Base-by-base conservation (phyloP, 345 rosid species). In the Sisymbrium irio region DNA sequence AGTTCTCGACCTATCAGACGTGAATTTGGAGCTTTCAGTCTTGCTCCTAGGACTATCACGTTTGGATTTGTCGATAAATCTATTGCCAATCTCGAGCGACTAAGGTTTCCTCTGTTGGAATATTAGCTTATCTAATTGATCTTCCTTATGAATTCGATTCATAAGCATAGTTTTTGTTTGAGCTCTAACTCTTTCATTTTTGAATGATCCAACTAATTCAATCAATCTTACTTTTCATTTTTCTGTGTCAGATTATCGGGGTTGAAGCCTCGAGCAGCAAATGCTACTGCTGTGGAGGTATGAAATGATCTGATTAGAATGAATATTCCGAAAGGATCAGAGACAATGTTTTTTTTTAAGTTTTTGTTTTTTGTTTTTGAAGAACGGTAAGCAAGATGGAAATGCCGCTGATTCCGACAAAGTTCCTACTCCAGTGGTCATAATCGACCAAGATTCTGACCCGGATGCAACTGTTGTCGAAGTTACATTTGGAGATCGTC, bases 401-500 rank as follows among this genome's bases (percentile, higher is more conserved):
- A 85, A 77, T 80, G 69, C 68, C 3, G 80, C 73, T 44, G 93
- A 86, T 33, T 81, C 87, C 4, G 97, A 89, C 39, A 74, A 75
- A 28, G 75, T 88, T 61, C 98, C 98, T 59, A 91, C 87, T 60
- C 99, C 99, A 10, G 93, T 84, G 62, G 99, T 95, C 67, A 88
- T 95, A 78, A 86, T 95, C 49, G 97, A 95, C 78, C 95, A 83
- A 74, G 99, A 95, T 79, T 88, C 97, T 28, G 96, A 95, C 62
- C 91, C 96, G 0, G 86, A 95, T 72, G 97, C 96, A 44, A 91
- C 99, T 32, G 47, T 95, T 2, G 83, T 95, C 25, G 93, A 95
- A 85, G 77, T 95, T 5, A 95, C 97, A 17, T 95, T 95, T 19
- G 99, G 99, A 4, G 90, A 95, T 80, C 99, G 99, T 80, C 99